Base-by-base conservation (phyloP, 169 alveolate species). In the Plasmodium chabaudi region DNA sequence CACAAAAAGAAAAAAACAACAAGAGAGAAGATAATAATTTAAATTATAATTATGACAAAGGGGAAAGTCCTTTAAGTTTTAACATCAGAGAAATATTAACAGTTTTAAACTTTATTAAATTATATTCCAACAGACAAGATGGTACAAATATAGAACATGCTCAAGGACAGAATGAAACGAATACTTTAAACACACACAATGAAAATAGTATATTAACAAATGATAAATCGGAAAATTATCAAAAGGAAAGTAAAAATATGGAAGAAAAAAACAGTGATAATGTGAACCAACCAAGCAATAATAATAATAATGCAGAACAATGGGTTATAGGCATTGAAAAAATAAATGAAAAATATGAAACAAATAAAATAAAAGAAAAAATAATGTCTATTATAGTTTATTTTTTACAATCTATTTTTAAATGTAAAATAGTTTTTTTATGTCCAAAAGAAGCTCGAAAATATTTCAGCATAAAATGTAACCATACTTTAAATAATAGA, bases 391-490 rank as follows among this genome's bases (percentile, higher is more conserved):
- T 82, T 9, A 44, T 82, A 10, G 90, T 68, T 42, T 82, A 82
- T 46, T 82, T 82, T 59, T 46, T 82, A 15, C 74, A 46, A n/a
- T 82, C 90, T 15, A 82, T 82, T 53, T 82, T 82, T 60, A 12
- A 82, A 6, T 82, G 90, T 71, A 55, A 68, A 68, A 82, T 82
- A 65, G 0, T 82, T n/a, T 82, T 67, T 67, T 82, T 82, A 57
- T 82, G 90, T 39, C 90, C 90, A 10, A 82, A 82, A 65, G 90
- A 82, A 55, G 90, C 90, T n/a, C 23, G 90, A 46, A 82, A 82
- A 15, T 68, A 68, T 59, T 67, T 82, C 60, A 67, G 90, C 27
- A 82, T 39, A 10, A 82, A 82, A 82, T 82, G 90, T 51, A 67
- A 67, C 19, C 44, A 27, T 47, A 39, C n/a, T 25, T 67, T 82